Evolutionary conservation across 2,329 filamentous ascomycete genomes (phyloP).

Genomic region (Fusarium torulosum): DNA sequence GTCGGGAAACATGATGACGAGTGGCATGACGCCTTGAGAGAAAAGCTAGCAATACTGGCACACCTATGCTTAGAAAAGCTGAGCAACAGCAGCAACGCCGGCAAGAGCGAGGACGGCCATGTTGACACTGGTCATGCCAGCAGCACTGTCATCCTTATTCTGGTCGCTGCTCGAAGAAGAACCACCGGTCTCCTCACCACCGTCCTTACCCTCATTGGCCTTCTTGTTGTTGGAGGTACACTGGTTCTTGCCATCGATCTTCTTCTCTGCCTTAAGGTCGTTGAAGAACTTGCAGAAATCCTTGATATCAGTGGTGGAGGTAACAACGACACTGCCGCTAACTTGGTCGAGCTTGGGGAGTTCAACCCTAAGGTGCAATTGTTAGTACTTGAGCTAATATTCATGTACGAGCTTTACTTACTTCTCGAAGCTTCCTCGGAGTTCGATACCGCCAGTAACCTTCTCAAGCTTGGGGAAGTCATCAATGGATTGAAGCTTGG

Average conservation of each 20-base stretch:
- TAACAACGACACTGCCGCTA: constrained; percentile 77
- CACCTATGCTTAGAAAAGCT: constrained; percentile 63
- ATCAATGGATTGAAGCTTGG: constrained; percentile 72
- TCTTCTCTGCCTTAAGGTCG: constrained; percentile 55
- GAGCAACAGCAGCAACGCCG: constrained; percentile 61
- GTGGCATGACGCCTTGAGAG: constrained; percentile 52
- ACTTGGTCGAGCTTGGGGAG: constrained; percentile 77
- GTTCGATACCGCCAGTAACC: constrained; percentile 84
- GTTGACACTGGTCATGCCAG: constrained; percentile 62
- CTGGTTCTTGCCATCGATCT: constrained; percentile 58
- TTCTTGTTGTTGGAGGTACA: constrained; percentile 65
- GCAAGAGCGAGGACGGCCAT: constrained; percentile 61
- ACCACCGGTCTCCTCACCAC: constrained; percentile 46
- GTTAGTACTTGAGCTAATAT: constrained; percentile 4
- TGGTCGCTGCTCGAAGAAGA: constrained; percentile 46
- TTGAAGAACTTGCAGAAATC: constrained; percentile 67
- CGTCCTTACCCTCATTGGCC: constrained; percentile 63
- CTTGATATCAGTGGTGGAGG: constrained; percentile 72
- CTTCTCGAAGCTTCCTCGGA: constrained; percentile 86
- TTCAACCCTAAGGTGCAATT: constrained; percentile 67
- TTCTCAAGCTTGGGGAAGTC: constrained; percentile 76
- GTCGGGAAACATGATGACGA: constrained; percentile 52
- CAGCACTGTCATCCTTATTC: constrained; percentile 56
- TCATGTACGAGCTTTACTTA: constrained; percentile 63
- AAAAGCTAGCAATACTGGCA: constrained; percentile 50